These are phyloP conservation scores for Puccinia coronata DNA, from an alignment of 1,284 basidiomycete genomes.

Conservation along the genomic window DNA sequence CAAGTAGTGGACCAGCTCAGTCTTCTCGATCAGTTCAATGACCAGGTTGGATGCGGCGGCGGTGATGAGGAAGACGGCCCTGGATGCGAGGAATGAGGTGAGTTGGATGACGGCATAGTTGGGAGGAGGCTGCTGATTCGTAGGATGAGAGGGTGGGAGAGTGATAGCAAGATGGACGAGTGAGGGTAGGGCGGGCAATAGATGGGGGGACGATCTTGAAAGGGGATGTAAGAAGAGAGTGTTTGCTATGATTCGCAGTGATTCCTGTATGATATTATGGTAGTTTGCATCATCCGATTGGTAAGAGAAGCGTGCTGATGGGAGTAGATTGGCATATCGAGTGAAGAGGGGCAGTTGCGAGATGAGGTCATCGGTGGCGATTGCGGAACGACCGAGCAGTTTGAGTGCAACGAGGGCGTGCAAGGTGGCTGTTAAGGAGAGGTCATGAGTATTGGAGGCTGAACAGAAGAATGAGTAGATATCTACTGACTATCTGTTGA, in stretches of 20 bases:
- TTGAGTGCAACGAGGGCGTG: constrained; percentile 20
- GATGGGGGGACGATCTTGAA: constrained; percentile 32
- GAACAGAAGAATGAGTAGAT: neutral
- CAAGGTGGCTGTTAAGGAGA: neutral
- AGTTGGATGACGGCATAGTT: neutral
- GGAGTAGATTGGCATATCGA: constrained; percentile 37
- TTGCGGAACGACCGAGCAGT: constrained; percentile 17
- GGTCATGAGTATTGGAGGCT: constrained; percentile 1
- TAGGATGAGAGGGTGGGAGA: neutral
- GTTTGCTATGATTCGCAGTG: constrained; percentile 36
- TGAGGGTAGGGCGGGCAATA: constrained; percentile 28
- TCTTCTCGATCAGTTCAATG: constrained; percentile 55
- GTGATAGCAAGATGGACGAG: constrained; percentile 18
- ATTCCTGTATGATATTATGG: constrained; percentile 32
- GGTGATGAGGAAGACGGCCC: constrained; percentile 70
- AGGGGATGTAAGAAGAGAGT: constrained; percentile 43
- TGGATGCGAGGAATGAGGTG: constrained; percentile 70
- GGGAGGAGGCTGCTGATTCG: neutral
- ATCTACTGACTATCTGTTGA: constrained; percentile 22
- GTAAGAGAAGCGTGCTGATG: neutral
- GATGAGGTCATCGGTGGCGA: constrained; percentile 29
- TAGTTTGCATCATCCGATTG: constrained; percentile 16
- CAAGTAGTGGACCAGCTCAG: constrained; percentile 64
- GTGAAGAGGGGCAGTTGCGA: constrained; percentile 25
- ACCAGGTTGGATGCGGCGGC: constrained; percentile 27